Percentiles rank a stretch among this genome's conserved stretches.
Conservation (phyloP, 1,284 basidiomycete species). For the Puccinia horiana region DNA sequence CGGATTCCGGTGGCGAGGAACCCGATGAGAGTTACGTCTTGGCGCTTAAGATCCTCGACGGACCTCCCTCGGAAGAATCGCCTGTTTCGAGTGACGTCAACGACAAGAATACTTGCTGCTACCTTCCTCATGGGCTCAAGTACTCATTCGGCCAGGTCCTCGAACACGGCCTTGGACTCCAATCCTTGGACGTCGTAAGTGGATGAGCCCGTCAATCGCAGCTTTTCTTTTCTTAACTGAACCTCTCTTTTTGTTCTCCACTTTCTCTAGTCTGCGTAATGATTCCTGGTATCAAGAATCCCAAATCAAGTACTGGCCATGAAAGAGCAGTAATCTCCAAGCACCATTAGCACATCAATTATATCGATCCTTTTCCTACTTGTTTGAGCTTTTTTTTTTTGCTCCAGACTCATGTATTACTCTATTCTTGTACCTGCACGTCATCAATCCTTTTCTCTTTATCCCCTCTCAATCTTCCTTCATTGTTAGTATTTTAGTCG, state of each 20-base stretch:
- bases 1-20: background rate
- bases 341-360: background rate
- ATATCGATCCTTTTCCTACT: background rate
- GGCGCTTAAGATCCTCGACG: background rate
- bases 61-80: background rate
- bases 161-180: background rate
- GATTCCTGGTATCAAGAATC: background rate
- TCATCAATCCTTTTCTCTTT: no score
- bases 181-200: slow-evolving; percentile 3
- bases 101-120: background rate
- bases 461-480: no score
- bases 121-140: slow-evolving; percentile 14
- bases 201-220: background rate
- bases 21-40: background rate
- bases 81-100: background rate
- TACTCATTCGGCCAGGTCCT: slow-evolving; percentile 1
- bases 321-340: background rate
- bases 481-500: no score
- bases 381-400: background rate
- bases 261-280: background rate
- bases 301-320: background rate
- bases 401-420: no score
- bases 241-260: background rate
- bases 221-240: background rate
- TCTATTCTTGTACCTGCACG: no score